Evolutionary conservation across 2,329 filamentous ascomycete species (phyloP), one percentile per base, ranked within the genome.

Genomic region (Thelonectria blattea): DNA sequence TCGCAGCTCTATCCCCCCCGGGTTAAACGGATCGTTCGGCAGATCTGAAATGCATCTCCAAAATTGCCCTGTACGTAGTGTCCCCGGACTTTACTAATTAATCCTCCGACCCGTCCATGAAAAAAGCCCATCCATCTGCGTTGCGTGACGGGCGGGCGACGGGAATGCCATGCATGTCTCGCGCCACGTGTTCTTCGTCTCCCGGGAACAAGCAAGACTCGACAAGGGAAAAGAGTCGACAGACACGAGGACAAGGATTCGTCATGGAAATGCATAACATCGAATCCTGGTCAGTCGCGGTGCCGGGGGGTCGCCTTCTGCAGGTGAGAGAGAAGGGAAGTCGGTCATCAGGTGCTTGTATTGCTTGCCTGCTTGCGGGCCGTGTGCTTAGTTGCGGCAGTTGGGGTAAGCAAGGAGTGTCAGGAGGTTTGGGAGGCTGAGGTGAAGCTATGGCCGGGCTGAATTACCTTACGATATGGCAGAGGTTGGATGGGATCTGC

Each of bases 371-470:
- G 22, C 22, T 47, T 24, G 22, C 20, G 42, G 18, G 22, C 32
- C 42, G 22, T 46, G 14, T 47, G 15, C 22, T n/a, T n/a, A 12
- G 22, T 30, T 22, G 45, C 11, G 20, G 15, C n/a, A 47, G 45
- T n/a, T 30, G 20, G n/a, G 45, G 12, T 17, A 22, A 27, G 45
- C 27, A 27, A 7, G 14, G n/a, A 22, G n/a, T 2, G 5, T 15
- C 18, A 14, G 22, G 8, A n/a, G 18, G 53, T 27, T 56, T 43
- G 49, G 37, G 52, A 56, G 45, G 53, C 45, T 56, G 45, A 56
- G 43, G 49, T 56, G 53, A 56, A 56, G 49, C 53, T 49, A 56
- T 34, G 41, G 45, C 30, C 53, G 32, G 48, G 45, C 39, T 34
- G 20, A 56, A 42, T n/a, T 56, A n/a, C n/a, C n/a, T n/a, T n/a